Evolutionary conservation across 768 basidiomycete species (phyloP).

Genomic region (Xanthoconium stramineum): DNA sequence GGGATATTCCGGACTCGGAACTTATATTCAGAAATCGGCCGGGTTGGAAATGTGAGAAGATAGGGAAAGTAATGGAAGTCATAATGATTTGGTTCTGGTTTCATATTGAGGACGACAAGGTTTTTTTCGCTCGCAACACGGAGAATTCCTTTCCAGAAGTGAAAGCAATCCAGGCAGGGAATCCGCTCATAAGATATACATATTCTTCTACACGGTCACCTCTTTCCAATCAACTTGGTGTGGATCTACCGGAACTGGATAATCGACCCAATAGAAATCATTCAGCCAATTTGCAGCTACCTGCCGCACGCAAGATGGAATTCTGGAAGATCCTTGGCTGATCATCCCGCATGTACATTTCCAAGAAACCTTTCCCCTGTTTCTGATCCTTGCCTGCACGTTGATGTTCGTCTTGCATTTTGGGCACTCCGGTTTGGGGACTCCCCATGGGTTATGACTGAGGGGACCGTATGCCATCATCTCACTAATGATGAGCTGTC

Average conservation of each 20-base stretch:
- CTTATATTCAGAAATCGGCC: too few relatives aligned
- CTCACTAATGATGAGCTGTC: not conserved
- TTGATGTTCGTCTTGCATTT: not conserved
- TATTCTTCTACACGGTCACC: too few relatives aligned
- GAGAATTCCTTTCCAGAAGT: too few relatives aligned
- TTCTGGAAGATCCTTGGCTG: not conserved
- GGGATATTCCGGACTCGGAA: too few relatives aligned
- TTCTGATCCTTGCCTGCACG: not conserved
- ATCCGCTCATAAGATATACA: too few relatives aligned
- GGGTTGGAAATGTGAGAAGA: too few relatives aligned
- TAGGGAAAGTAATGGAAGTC: too few relatives aligned
- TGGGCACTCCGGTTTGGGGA: not conserved
- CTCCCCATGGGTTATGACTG: slow-evolving; percentile 1
- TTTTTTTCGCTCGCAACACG: too few relatives aligned
- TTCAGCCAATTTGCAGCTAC: not conserved
- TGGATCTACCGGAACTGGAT: not conserved
- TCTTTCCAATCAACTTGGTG: not conserved
- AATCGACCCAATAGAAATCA: not conserved
- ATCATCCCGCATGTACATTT: not conserved
- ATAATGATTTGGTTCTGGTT: too few relatives aligned
- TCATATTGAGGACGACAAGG: too few relatives aligned
- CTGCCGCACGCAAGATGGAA: not conserved
- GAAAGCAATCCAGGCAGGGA: too few relatives aligned
- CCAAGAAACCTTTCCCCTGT: not conserved
- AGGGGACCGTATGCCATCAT: not conserved